phyloP scores from a whole-genome alignment of 768 basidiomycete genomes.

The Pleurotus ostreatus region DNA sequence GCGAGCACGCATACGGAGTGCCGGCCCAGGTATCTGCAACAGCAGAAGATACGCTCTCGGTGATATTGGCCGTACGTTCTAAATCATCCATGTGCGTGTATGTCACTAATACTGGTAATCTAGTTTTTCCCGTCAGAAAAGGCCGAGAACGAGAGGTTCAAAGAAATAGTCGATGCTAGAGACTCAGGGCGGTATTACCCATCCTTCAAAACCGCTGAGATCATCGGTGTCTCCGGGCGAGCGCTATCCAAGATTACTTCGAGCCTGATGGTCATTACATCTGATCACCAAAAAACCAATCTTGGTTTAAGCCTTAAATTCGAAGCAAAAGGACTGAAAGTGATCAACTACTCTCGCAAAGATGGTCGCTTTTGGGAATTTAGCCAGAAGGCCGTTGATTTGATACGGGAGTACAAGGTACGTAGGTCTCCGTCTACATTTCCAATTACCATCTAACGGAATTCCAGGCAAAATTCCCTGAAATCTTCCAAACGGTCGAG shows the following conservation, averaged over 20 bases:
- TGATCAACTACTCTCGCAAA: constrained; percentile 88
- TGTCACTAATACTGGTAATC: not conserved
- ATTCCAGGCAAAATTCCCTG: constrained; percentile 70
- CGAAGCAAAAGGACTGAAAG: constrained; percentile 90
- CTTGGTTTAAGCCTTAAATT: constrained; percentile 95
- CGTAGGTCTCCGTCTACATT: not conserved
- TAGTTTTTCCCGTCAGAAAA: constrained; percentile 89
- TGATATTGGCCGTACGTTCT: constrained; percentile 75
- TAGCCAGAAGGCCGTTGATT: constrained; percentile 78
- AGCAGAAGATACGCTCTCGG: constrained; percentile 64
- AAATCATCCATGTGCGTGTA: not conserved
- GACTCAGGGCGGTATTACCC: constrained; percentile 63
- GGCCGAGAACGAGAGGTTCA: constrained; percentile 76
- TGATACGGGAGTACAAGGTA: constrained; percentile 84
- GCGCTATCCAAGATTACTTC: constrained; percentile 90
- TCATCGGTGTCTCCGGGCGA: constrained; percentile 69
- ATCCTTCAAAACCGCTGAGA: constrained; percentile 73
- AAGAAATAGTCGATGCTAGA: constrained; percentile 53
- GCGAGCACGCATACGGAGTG: constrained; percentile 92
- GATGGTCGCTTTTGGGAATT: constrained; percentile 88
- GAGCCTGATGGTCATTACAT: constrained; percentile 82
- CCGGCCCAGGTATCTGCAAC: constrained; percentile 86
- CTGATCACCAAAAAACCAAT: constrained; percentile 79
- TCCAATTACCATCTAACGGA: constrained; percentile 4
- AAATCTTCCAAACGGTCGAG: constrained; percentile 74